These are phyloP conservation scores for Schwanniomyces polymorphus DNA, from an alignment of 805 yeast species.

Conservation along the genomic window DNA sequence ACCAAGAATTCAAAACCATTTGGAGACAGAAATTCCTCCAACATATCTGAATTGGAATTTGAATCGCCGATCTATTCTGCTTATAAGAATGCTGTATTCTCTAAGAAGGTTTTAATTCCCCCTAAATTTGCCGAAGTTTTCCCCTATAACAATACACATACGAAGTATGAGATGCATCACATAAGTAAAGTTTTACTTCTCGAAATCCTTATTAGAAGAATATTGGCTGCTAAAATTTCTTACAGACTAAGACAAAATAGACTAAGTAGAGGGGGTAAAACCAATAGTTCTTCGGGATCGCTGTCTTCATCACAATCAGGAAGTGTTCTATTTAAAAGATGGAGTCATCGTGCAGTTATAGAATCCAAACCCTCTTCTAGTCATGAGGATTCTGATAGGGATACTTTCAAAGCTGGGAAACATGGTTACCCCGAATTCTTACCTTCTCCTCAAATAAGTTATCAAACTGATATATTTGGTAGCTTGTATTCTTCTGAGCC, in stretches of 20 bases:
- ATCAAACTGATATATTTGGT: slow-evolving; percentile 29
- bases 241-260: slow-evolving; percentile 27
- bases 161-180: slow-evolving; percentile 22
- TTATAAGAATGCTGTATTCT: slow-evolving; percentile 27
- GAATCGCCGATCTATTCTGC: slow-evolving; percentile 19
- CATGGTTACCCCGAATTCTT: slow-evolving; percentile 30
- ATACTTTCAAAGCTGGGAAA: slow-evolving; percentile 28
- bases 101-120: slow-evolving; percentile 16
- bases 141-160: slow-evolving; percentile 24
- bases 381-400: slow-evolving; percentile 24
- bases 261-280: not conserved
- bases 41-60: not conserved
- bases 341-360: slow-evolving; percentile 6
- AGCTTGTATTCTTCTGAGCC: not conserved
- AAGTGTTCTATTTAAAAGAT: not conserved
- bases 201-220: slow-evolving; percentile 39
- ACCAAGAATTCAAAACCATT: slow-evolving; percentile 3
- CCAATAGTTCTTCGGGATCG: not conserved
- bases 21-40: not conserved
- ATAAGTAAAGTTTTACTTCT: slow-evolving; percentile 31
- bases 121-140: slow-evolving; percentile 27
- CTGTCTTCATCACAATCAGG: slow-evolving; percentile 1
- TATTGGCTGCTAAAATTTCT: slow-evolving; percentile 41
- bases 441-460: slow-evolving; percentile 42
- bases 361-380: slow-evolving; percentile 6